Base-by-base conservation (phyloP, 2,329 filamentous ascomycete genomes). In the Ophiobolus disseminans region DNA sequence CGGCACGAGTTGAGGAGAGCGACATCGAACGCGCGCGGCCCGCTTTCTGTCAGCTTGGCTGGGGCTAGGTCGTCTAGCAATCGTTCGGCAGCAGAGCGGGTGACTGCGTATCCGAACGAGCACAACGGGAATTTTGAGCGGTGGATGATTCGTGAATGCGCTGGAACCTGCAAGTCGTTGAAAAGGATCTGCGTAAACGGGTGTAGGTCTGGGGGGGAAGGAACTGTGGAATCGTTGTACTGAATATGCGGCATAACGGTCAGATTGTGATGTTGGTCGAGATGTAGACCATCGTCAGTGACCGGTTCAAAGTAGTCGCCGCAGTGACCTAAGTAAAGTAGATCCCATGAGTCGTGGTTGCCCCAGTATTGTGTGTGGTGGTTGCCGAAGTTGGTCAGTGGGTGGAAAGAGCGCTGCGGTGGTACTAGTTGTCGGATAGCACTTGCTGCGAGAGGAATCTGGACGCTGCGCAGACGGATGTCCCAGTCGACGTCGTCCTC, bases 401-500 rank as follows among this genome's bases (percentile, higher is more conserved):
- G 57, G 28, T 58, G 56, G 45, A 52, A 50, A 21, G 55, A 44
- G 21, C 53, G 61, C 16, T 59, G 50, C 9, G 69, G 66, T 17
- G 68, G 66, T 32, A 77, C 54, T 9, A 76, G 57, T 21, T 68
- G 66, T 43, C 75, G 73, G 16, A 69, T 65, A 20, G 74, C 74
- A 30, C 66, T 71, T 40, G 75, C 73, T 7, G 74, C 73, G 5
- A 72, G 64, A 4, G 75, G 75, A 10, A 76, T 64, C 50, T 77
- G 75, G n/a, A 65, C 48, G 46, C 70, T 76, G 44, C 75, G 74
- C 11, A 78, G 66, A 40, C 71, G 75, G 30, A 78, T 73, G 52
- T 77, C 75, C 72, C 73, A 78, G 50, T 78, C 75, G 22, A 77
- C 74, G 48, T 78, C 75, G 58, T 78, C 75, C 64, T 78, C 75